These are phyloP conservation scores for Peronospora destructor DNA, from an alignment of 352 stramenopile genomes.

Conservation along the genomic window DNA sequence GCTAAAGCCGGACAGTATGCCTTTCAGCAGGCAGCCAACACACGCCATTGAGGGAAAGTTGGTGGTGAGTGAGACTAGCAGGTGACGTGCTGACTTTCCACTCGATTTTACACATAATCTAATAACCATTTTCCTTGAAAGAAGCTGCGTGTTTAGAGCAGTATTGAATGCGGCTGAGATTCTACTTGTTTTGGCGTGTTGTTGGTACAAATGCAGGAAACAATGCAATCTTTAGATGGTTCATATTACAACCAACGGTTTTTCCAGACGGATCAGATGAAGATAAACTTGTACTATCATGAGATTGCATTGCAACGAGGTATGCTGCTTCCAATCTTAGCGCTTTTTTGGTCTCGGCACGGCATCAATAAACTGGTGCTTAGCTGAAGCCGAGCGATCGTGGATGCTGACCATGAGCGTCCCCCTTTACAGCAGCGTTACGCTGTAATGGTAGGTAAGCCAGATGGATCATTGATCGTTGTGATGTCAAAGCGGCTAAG, in stretches of 20 bases:
- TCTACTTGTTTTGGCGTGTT: background rate
- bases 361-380: too few relatives aligned
- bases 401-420: slow-evolving; percentile 21
- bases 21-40: slow-evolving; percentile 46
- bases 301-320: too few relatives aligned
- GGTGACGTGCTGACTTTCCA: slow-evolving; percentile 8
- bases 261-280: too few relatives aligned
- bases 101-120: slow-evolving; percentile 24
- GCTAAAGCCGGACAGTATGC: slow-evolving; percentile 74
- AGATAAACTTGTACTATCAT: too few relatives aligned
- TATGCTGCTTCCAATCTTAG: too few relatives aligned
- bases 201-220: background rate
- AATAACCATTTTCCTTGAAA: slow-evolving; percentile 21
- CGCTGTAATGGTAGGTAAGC: too few relatives aligned
- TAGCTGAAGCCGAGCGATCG: slow-evolving; percentile 5
- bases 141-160: slow-evolving; percentile 1
- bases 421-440: too few relatives aligned
- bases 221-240: too few relatives aligned
- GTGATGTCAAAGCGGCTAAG: too few relatives aligned
- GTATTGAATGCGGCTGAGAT: background rate
- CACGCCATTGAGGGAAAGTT: slow-evolving; percentile 20
- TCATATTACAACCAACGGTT: too few relatives aligned
- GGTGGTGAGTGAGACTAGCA: background rate
- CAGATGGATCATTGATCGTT: too few relatives aligned
- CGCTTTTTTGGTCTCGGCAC: too few relatives aligned